These are phyloP conservation scores for Wickerhamiella parazyma DNA, from an alignment of 805 yeast species.

Conservation along the genomic window DNA sequence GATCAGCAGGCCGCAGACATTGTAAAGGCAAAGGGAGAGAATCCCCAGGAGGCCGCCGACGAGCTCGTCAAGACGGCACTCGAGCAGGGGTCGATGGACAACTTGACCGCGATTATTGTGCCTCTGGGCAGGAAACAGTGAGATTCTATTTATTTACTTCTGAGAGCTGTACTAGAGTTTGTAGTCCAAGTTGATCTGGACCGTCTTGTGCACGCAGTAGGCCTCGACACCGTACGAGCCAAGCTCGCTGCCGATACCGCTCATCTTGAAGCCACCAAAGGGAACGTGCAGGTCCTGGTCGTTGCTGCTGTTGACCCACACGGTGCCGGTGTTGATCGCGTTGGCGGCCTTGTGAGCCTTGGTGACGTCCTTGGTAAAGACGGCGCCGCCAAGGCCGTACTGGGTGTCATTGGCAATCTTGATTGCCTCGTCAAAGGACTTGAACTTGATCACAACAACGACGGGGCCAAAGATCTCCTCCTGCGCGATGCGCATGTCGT, in stretches of 20 bases:
- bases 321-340: slow-evolving; percentile 50
- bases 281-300: slow-evolving; percentile 81
- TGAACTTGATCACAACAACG: slow-evolving; percentile 51
- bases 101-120: slow-evolving; percentile 86
- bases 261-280: slow-evolving; percentile 83
- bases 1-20: slow-evolving; percentile 75
- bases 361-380: slow-evolving; percentile 55
- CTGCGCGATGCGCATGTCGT: slow-evolving; percentile 48
- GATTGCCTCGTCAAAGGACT: slow-evolving; percentile 53
- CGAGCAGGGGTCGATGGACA: slow-evolving; percentile 71
- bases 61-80: slow-evolving; percentile 60
- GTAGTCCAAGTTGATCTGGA: slow-evolving; percentile 28
- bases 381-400: slow-evolving; percentile 74
- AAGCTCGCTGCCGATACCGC: slow-evolving; percentile 90
- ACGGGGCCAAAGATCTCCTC: slow-evolving; percentile 91
- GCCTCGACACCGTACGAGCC: slow-evolving; percentile 77
- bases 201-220: slow-evolving; percentile 79
- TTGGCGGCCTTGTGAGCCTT: slow-evolving; percentile 52
- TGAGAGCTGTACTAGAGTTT: slow-evolving; percentile 12
- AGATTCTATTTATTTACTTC: background rate
- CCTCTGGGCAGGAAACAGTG: slow-evolving; percentile 29
- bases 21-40: slow-evolving; percentile 35
- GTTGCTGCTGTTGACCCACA: slow-evolving; percentile 75
- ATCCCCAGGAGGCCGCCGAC: slow-evolving; percentile 52
- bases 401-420: slow-evolving; percentile 54